Base-by-base conservation (phyloP, 805 yeast genomes). In the Pichia sporocuriosa region DNA sequence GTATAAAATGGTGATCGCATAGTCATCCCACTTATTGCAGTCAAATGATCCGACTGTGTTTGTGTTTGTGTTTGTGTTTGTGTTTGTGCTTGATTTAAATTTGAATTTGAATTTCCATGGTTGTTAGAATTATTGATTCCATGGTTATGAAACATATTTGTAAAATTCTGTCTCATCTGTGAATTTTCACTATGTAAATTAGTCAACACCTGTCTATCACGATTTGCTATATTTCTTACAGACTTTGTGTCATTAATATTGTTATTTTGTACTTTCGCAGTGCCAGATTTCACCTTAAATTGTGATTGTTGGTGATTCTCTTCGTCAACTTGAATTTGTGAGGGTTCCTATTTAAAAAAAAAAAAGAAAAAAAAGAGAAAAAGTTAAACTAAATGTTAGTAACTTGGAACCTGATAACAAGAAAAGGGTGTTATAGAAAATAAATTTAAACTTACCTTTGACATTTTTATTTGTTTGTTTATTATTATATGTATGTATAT, bases 21-120 rank as follows among this genome's bases (percentile, higher is more conserved):
- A 20, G 51, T 48, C 15, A 62, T 57, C 6, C 63, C 57, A 13
- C 59, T 52, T n/a, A 54, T 49, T 26, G 75, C 70, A 17, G 81
- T 77, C 6, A 42, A 21, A 22, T 47, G 42, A 29, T 32, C 32
- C 10, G 39, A 24, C 58, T 86, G 46, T 68, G 94, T 55, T 62
- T 80, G 4, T 89, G 85, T 53, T 41, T 37, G 40, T 23, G 12
- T 15, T 28, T 28, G 40, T 9, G 7, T 23, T 24, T 42, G 42
- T 19, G 32, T n/a, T 22, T 34, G 37, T 16, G 22, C 33, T 31
- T 24, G 42, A 21, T 34, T n/a, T n/a, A n/a, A n/a, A n/a, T n/a
- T n/a, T n/a, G n/a, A n/a, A n/a, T n/a, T n/a, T n/a, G n/a, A n/a
- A n/a, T n/a, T 32, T 13, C 36, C 28, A 4, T 27, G n/a, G n/a